Evolutionary conservation across 2,329 filamentous ascomycete genomes (phyloP).

Genomic region (Arthrobotrys entomopaga): DNA sequence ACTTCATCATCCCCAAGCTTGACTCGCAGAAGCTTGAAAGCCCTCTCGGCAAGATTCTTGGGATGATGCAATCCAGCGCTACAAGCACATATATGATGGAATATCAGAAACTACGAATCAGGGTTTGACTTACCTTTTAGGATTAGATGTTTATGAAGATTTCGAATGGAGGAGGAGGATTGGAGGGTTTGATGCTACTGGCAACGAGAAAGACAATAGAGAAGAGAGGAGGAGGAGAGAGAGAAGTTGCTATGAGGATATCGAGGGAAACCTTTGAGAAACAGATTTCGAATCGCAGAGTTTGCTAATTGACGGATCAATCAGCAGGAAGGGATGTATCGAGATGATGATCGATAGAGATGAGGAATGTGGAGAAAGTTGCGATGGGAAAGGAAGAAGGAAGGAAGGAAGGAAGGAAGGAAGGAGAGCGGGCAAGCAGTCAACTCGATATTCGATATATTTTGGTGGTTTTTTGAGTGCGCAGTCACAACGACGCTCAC

Average conservation of each 20-base stretch:
- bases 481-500: too few relatives aligned
- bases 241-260: slow-evolving; percentile 4
- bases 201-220: background rate
- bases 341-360: background rate
- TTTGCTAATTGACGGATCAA: slow-evolving; percentile 7
- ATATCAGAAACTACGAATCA: background rate
- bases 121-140: background rate
- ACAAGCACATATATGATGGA: background rate
- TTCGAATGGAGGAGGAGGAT: background rate
- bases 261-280: slow-evolving; percentile 2
- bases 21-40: too few relatives aligned
- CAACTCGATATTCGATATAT: too few relatives aligned
- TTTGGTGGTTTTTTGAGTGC: too few relatives aligned
- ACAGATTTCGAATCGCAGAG: slow-evolving; percentile 1
- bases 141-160: background rate
- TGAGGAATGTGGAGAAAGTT: background rate
- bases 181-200: background rate
- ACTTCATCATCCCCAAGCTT: too few relatives aligned
- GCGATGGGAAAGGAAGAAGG: background rate
- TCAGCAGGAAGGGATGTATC: background rate
- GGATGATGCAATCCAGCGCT: background rate
- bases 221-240: background rate
- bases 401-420: background rate
- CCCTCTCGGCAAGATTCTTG: too few relatives aligned
- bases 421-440: background rate